phyloP scores from a whole-genome alignment of 2,329 filamentous ascomycete species.

The Colletotrichum camelliae region DNA sequence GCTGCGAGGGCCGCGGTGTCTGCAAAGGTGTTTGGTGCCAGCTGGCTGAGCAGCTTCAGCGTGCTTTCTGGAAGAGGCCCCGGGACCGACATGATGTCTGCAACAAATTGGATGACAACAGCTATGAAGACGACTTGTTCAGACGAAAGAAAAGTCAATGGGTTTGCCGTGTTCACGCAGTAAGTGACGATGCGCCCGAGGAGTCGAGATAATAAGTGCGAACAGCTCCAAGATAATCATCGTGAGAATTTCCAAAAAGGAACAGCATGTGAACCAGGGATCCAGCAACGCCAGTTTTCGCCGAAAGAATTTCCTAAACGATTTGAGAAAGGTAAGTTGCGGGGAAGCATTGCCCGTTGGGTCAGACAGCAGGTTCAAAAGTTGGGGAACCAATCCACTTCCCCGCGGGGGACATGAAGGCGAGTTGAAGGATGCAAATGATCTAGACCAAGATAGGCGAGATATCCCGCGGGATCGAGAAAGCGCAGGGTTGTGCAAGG shows the following conservation, averaged over 20 bases:
- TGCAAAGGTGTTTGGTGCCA: constrained; percentile 25
- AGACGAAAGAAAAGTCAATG: neutral
- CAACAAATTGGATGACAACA: neutral
- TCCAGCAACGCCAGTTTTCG: neutral
- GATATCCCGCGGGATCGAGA: constrained; percentile 8
- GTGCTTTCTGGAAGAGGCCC: constrained; percentile 12
- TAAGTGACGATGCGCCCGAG: neutral
- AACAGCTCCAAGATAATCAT: neutral
- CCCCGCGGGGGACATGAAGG: constrained; percentile 6
- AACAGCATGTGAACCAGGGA: neutral
- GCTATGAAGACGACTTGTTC: neutral
- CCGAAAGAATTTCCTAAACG: neutral
- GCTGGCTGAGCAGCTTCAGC: constrained; percentile 16
- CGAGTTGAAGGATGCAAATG: neutral
- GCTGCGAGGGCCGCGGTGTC: constrained; percentile 31
- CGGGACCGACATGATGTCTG: neutral
- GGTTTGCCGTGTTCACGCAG: neutral
- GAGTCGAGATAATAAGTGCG: neutral
- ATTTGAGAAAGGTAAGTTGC: neutral
- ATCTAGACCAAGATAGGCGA: constrained; percentile 4
- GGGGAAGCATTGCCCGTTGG: neutral
- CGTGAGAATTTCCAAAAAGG: neutral
- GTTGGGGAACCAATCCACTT: constrained; percentile 13
- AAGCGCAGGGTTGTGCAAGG: neutral
- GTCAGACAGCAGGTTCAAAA: neutral